Conservation (phyloP, 257 asterid species). For the Lithospermum erythrorhizon region DNA sequence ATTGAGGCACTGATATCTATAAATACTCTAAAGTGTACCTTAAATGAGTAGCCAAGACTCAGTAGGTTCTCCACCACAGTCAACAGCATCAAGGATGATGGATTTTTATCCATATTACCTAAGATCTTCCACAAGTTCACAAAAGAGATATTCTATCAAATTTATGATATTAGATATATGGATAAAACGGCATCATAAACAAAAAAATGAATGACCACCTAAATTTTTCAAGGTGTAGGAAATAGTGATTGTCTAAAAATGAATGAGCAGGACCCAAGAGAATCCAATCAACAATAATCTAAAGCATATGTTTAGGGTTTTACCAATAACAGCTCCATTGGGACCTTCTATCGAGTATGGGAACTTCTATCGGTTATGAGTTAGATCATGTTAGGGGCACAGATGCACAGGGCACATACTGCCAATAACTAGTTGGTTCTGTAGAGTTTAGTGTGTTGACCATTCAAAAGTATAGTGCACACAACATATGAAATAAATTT, state of each 20-base stretch:
- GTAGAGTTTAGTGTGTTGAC: no score
- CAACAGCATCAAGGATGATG: conserved; percentile 65
- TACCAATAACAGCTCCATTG: neutral
- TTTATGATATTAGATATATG: conserved; percentile 1
- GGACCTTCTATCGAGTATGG: no score
- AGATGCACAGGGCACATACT: no score
- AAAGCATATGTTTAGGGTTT: neutral
- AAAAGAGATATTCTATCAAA: conserved; percentile 16
- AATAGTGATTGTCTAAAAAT: no score
- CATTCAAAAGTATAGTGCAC: no score
- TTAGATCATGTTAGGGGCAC: no score
- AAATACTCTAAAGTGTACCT: conserved; percentile 37
- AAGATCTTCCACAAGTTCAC: conserved; percentile 48
- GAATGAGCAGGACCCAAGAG: no score
- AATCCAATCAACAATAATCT: neutral
- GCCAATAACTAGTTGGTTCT: no score
- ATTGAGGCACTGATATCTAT: neutral
- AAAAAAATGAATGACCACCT: neutral
- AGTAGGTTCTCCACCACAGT: conserved; percentile 68
- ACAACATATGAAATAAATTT: no score
- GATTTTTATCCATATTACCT: conserved; percentile 79
- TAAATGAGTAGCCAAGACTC: conserved; percentile 62
- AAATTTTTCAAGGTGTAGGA: neutral
- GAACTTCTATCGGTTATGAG: no score
- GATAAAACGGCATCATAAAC: no score